Base-by-base conservation (phyloP, 2,329 filamentous ascomycete species). In the Epichloe brachyelytri region DNA sequence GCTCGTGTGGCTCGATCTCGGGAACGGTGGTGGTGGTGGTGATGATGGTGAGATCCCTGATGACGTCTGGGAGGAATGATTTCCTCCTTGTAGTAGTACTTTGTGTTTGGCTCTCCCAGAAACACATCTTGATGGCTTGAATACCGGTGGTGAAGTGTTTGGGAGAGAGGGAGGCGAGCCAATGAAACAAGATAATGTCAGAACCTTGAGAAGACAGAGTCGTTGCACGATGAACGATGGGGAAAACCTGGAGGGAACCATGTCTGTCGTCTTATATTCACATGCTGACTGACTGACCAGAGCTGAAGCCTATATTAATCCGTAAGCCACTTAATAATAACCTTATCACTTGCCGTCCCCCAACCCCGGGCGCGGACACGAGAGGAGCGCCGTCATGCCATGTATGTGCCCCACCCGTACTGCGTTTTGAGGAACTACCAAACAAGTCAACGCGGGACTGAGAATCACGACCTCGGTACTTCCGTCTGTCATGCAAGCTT, bases 51-150 rank as follows among this genome's bases (percentile, higher is more conserved):
- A 51, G 66, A 63, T 41, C 64, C 63, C 45, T 63, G 63, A 46
- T 68, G 62, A 34, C 58, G 61, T 40, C 72, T 66, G 52, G 70
- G 66, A 43, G 75, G 75, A 45, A 75, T 68, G 56, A 73, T 68
- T 57, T 78, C 75, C 65, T 78, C 73, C 60, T 71, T 71, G 62
- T 78, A 77, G 67, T 79, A 79, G 66, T 79, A 76, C 45, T 70
- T 70, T 40, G 68, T 71, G 33, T 61, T 63, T 50, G 71, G 69
- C 53, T 70, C 65, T 50, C 64, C 45, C 65, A 60, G 67, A 78
- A 76, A 60, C 76, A 79, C 76, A 79, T 78, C 22, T 60, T 71
- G 30, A 30, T 30, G 30, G 22, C 48, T 46, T 36, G 43, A 48
- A 44, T 48, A 51, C 44, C 8, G 15, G 26, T 30, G 26, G 8